Base-by-base conservation (phyloP, 2,329 filamentous ascomycete species). In the Ramularia endophylla region DNA sequence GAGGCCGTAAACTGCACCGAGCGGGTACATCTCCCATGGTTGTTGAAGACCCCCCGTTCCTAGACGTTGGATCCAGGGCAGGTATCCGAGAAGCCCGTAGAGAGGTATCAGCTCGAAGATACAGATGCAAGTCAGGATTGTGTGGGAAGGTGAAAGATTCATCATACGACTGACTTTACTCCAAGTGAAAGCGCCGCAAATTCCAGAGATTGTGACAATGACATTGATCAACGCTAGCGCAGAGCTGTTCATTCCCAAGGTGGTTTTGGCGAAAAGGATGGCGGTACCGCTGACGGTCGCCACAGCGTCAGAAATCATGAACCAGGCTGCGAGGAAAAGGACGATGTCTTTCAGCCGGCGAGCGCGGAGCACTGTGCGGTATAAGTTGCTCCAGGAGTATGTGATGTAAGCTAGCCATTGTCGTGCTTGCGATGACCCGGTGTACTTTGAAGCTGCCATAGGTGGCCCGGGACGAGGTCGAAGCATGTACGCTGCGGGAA, bases 241-340 rank as follows among this genome's bases (percentile, higher is more conserved):
- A 64, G 87, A 87, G 1, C 89, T 82, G 44, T 82, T 76, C 92
- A 98, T 98, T 50, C 85, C 79, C 8, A 98, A 72, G 49, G 88
- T 80, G 0, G 90, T 97, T 67, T 97, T 97, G 29, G 90, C 92
- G 61, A 95, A 98, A 8, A 98, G 73, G 19, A 97, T 88, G 0
- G 92, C 92, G 0, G 92, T 97, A 11, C 88, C 90, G 25, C 86
- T 92, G 0, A 94, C 90, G 0, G 92, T 97, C 6, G 92, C 92
- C 49, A 97, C 88, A 30, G 86, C 88, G 57, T 98, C 92, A 5
- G 86, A 94, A 2, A 98, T 75, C 20, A 98, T 74, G 61, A 98
- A 95, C 92, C 92, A 98, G 5, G 87, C 88, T 3, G 76, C 79
- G 4, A 98, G 75, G 61, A 92, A 92, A 5, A 90, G 70, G 19